These are phyloP conservation scores for Ottelia alismoides DNA, from an alignment of 106 monocot genomes.

Conservation along the genomic window DNA sequence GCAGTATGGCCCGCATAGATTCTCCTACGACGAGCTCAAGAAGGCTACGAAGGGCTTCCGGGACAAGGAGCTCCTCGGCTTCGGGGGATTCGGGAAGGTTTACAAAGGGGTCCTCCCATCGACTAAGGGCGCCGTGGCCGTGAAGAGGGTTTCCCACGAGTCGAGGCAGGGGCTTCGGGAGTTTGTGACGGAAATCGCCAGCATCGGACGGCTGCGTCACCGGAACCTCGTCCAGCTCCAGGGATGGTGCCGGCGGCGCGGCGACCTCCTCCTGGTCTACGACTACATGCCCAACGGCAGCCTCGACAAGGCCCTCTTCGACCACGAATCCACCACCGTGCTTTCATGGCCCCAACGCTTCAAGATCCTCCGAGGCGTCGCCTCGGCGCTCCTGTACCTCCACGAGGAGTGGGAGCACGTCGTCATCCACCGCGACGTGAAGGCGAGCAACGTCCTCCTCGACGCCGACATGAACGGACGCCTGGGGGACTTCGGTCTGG, in stretches of 20 bases:
- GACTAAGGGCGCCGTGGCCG: conserved; percentile 1
- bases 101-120: neutral
- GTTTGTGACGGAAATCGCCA: too few relatives aligned
- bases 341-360: conserved; percentile 35
- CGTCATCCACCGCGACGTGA: conserved; percentile 62
- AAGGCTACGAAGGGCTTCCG: conserved; percentile 2
- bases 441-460: conserved; percentile 64
- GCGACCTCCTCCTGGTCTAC: neutral
- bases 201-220: too few relatives aligned
- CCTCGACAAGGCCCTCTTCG: conserved; percentile 13
- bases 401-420: conserved; percentile 65
- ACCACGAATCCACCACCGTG: neutral
- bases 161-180: too few relatives aligned
- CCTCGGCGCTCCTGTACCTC: conserved; percentile 51
- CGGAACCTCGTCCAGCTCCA: too few relatives aligned
- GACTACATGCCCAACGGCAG: conserved; percentile 7
- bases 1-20: conserved; percentile 2
- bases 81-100: conserved; percentile 4
- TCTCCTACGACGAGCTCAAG: conserved; percentile 2
- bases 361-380: conserved; percentile 36
- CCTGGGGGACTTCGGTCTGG: conserved; percentile 50
- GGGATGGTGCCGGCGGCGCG: too few relatives aligned
- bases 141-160: conserved; percentile 1
- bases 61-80: neutral
- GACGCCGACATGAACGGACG: conserved; percentile 45